Evolutionary conservation across 306 rosid genomes (phyloP), one percentile per base, ranked within the genome.

Genomic region (Quercus berberidifolia): DNA sequence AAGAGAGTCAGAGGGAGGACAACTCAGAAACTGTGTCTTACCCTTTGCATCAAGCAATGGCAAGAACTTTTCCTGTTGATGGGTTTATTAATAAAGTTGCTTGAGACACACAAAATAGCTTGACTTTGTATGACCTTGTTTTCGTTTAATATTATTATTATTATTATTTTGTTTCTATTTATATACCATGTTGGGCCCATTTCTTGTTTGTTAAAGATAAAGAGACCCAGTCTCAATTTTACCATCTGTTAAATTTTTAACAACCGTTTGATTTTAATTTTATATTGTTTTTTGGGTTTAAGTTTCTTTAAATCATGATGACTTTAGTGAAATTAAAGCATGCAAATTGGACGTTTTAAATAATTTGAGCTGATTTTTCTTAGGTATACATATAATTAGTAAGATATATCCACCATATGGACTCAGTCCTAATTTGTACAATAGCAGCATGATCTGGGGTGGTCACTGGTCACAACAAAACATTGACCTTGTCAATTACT

Each of bases 11-110:
- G 49, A 41, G 58, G 73, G 57, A 49, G 74, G 77, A 63, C 46
- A 76, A 71, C 5, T 73, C 79, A 43, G 72, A 80, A 81, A 72
- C 79, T 78, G 46, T 38, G 43, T 38, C 46, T 58, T 30, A 71
- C 26, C 60, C 38, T 20, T 71, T 10, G 0, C n/a, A 28, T 26
- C n/a, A 38, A 81, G 46, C 74, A 75, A 62, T 57, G n/a, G 54
- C 71, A 6, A 28, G 75, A 18, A 6, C 55, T 56, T 49, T 60
- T 63, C 55, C 30, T 75, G 52, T 56, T 30, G 80, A 79, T 49
- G 74, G 68, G 75, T 76, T 86, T 84, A 79, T 76, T 86, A 81
- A 79, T 89, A 88, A 81, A 74, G 82, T 71, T 80, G 84, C 77
- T 73, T 87, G 65, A 76, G 73, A 73, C 49, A 31, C 49, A 41